Percentiles rank a stretch among this genome's conserved stretches.
Evolutionary conservation across 768 basidiomycete species (phyloP).

Genomic region (Cubamyces sp.): DNA sequence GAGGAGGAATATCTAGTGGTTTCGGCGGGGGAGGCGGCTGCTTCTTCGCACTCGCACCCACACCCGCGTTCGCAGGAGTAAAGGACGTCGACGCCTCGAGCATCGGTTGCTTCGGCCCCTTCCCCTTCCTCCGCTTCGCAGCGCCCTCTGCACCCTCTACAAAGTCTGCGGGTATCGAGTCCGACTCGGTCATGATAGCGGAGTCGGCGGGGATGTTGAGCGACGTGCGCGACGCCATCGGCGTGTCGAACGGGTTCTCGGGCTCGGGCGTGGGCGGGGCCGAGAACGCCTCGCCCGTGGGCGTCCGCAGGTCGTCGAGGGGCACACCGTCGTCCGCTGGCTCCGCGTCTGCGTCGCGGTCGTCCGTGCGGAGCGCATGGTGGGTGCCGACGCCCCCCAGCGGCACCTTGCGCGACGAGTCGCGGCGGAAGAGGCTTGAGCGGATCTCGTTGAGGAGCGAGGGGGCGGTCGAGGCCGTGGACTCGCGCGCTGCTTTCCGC

Average conservation of each 20-base stretch:
- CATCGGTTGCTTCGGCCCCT: conserved; percentile 29
- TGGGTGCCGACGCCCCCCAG: conserved; percentile 46
- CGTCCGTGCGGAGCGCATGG: conserved; percentile 47
- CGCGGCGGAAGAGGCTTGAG: conserved; percentile 59
- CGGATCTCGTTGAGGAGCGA: conserved; percentile 63
- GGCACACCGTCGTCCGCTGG: conserved; percentile 46
- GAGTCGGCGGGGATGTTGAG: conserved; percentile 37
- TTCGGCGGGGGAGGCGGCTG: conserved; percentile 43
- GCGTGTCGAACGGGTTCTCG: conserved; percentile 46
- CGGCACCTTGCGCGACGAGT: conserved; percentile 31
- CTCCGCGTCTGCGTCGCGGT: conserved; percentile 27
- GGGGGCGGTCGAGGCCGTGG: conserved; percentile 38
- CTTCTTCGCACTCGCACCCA: conserved; percentile 3
- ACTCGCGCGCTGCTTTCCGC: conserved; percentile 72
- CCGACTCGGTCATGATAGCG: conserved; percentile 34
- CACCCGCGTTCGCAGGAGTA: conserved; percentile 34
- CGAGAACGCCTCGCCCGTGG: conserved; percentile 33
- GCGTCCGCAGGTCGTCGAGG: conserved; percentile 52
- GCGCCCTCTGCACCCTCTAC: conserved; percentile 30
- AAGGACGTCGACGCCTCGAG: conserved; percentile 32
- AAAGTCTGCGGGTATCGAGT: conserved; percentile 12
- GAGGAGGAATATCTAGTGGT: conserved; percentile 65
- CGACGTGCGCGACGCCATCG: conserved; percentile 56
- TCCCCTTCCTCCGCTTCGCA: conserved; percentile 3
- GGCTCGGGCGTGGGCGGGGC: conserved; percentile 45